Evolutionary conservation across 2,329 filamentous ascomycete genomes (phyloP).

Genomic region (Colletotrichum sansevieriae): DNA sequence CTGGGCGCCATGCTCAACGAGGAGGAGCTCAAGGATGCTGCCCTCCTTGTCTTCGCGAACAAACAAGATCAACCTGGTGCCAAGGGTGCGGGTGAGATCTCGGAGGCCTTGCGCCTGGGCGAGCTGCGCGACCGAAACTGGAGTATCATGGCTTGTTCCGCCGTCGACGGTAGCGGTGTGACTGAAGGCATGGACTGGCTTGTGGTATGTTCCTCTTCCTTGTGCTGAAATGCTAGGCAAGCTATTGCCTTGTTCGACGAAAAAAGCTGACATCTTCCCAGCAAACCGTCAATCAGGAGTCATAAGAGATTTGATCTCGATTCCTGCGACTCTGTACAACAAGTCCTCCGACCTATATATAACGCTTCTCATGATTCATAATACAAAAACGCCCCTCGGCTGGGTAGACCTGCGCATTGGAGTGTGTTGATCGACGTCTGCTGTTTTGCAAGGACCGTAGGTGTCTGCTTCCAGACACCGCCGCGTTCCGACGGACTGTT

Average conservation of each 20-base stretch:
- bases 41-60: constrained; percentile 95
- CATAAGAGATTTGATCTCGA: constrained; percentile 23
- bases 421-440: constrained; percentile 30
- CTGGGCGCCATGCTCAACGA: constrained; percentile 95
- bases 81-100: constrained; percentile 96
- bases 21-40: constrained; percentile 93
- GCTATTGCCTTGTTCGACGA: background rate
- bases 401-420: constrained; percentile 39
- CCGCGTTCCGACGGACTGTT: constrained; percentile 13
- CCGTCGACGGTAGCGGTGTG: constrained; percentile 94
- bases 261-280: constrained; percentile 29
- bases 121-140: constrained; percentile 97
- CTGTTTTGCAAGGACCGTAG: constrained; percentile 8
- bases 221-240: too few species aligned
- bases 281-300: constrained; percentile 47
- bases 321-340: constrained; percentile 22
- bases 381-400: constrained; percentile 19
- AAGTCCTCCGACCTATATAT: constrained; percentile 27
- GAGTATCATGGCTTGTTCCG: constrained; percentile 98
- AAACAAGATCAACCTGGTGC: constrained; percentile 99
- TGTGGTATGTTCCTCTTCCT: constrained; percentile 71
- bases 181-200: constrained; percentile 99
- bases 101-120: constrained; percentile 88
- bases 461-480: background rate
- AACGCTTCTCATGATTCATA: constrained; percentile 39